Percentiles rank a stretch among this genome's conserved stretches.
Evolutionary conservation across 2,329 filamentous ascomycete genomes (phyloP).

Genomic region (Fusarium piperis): DNA sequence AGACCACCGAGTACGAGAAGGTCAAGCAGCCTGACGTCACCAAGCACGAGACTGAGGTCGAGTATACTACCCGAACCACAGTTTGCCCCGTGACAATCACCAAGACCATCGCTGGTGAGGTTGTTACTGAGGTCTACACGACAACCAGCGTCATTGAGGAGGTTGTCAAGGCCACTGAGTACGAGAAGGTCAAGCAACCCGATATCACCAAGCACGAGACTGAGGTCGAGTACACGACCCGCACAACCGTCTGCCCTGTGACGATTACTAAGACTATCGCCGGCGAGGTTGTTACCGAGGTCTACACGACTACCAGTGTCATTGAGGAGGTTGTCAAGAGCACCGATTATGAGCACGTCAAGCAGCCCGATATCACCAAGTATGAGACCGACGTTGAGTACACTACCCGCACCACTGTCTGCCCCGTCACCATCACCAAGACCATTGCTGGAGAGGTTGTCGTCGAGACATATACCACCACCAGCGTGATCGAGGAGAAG

Average conservation of each 20-base stretch:
- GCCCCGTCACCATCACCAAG: constrained; percentile 52
- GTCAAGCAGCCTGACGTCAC: constrained; percentile 51
- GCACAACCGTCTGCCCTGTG: constrained; percentile 52
- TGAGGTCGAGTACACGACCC: constrained; percentile 52
- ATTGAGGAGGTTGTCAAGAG: constrained; percentile 46
- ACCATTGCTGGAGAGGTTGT: constrained; percentile 37
- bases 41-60: constrained; percentile 46
- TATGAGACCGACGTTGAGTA: constrained; percentile 46
- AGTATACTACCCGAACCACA: constrained; percentile 55
- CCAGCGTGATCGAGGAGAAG: constrained; percentile 39
- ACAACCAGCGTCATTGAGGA: constrained; percentile 42
- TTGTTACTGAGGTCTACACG: constrained; percentile 50
- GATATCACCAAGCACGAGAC: constrained; percentile 48
- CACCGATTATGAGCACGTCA: constrained; percentile 47
- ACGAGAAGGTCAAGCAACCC: constrained; percentile 49
- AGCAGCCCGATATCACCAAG: constrained; percentile 47
- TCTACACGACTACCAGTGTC: constrained; percentile 44
- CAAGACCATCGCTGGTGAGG: constrained; percentile 48
- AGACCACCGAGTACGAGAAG: constrained; percentile 48
- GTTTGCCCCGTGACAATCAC: constrained; percentile 55
- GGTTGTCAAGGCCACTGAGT: constrained; percentile 43
- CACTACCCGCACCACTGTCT: constrained; percentile 53
- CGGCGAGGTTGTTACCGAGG: constrained; percentile 53
- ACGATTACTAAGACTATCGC: constrained; percentile 49
- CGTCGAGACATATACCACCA: constrained; percentile 38